These are phyloP conservation scores for Saccharomycopsis synnaedendra DNA, from an alignment of 805 yeast species.

Conservation along the genomic window DNA sequence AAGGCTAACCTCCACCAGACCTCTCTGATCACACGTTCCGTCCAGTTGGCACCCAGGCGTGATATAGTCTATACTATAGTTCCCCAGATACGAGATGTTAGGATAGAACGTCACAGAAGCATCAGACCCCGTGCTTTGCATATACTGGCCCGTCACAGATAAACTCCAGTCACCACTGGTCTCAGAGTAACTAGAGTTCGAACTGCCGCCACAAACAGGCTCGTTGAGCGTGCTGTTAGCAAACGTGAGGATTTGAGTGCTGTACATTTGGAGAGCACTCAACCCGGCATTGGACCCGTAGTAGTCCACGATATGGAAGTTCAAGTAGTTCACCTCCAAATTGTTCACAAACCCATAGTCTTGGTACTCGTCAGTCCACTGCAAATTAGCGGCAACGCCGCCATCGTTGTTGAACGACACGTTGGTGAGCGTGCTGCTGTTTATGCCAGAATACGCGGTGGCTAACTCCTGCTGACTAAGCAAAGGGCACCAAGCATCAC, in stretches of 20 bases:
- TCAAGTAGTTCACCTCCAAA: conserved; percentile 47
- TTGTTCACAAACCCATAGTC: conserved; percentile 75
- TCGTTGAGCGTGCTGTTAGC: conserved; percentile 69
- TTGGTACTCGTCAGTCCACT: conserved; percentile 40
- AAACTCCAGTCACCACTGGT: conserved; percentile 23
- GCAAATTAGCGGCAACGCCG: conserved; percentile 26
- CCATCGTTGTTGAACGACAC: conserved; percentile 17
- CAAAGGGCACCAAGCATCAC: conserved; percentile 90
- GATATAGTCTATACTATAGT: conserved; percentile 57
- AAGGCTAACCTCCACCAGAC: conserved; percentile 68
- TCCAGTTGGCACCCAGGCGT: conserved; percentile 83
- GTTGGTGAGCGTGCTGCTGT: conserved; percentile 19
- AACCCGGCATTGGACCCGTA: conserved; percentile 64
- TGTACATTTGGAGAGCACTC: conserved; percentile 62
- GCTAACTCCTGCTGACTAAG: conserved; percentile 28
- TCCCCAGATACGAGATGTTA: conserved; percentile 60
- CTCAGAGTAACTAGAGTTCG: conserved; percentile 19
- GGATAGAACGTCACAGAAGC: conserved; percentile 48
- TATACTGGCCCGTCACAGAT: conserved; percentile 24
- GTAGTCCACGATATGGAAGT: conserved; percentile 52
- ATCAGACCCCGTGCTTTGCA: conserved; percentile 23
- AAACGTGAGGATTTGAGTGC: conserved; percentile 41
- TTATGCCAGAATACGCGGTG: conserved; percentile 20
- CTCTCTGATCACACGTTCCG: conserved; percentile 56
- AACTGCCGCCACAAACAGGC: conserved; percentile 38